Evolutionary conservation across 2,329 filamentous ascomycete species (phyloP), one percentile per base, ranked within the genome.

Genomic region (Ophiostoma triangulosporum): DNA sequence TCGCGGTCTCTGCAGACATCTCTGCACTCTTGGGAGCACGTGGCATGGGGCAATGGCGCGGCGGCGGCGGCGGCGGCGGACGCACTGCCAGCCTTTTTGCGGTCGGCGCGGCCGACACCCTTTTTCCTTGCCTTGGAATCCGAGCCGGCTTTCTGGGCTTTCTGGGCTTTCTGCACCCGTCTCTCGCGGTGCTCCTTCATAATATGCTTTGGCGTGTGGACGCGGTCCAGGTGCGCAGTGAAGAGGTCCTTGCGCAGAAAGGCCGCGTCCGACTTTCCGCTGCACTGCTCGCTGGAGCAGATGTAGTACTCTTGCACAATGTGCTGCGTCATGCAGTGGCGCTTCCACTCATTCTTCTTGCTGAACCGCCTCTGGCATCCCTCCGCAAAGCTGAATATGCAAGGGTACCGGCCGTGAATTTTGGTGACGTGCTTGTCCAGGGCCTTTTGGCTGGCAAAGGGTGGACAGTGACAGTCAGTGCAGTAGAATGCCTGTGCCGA

Each of bases 291-390:
- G 7, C 66, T 63, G 57, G 82, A 76, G 69, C 90, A 97, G 54
- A 84, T 73, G 79, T 83, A 96, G 68, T 82, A 86, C 45, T 77
- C 71, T 3, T 87, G 72, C 52, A 83, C 78, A 22, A 95, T 72
- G 63, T 97, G 91, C 63, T 95, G 86, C 0, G 84, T 86, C 31
- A 74, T 71, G 61, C 91, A 80, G 64, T 97, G 91, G 0, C 91
- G 81, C 67, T 96, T 96, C 91, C 91, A 96, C 66, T 96, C 90
- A 64, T 95, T 95, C 70, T 95, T 95, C 60, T 77, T 83, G 3
- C 77, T 75, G 63, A 95, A 95, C 0, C 75, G 81, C 2, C 81
- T 78, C 1, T 57, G 59, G 68, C 91, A 97, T 32, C 84, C 86
- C 54, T 89, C 93, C 77, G 63, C 12, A 14, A 43, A 43, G 3